Conservation (phyloP, 345 rosid genomes). For the Populus simonii region DNA sequence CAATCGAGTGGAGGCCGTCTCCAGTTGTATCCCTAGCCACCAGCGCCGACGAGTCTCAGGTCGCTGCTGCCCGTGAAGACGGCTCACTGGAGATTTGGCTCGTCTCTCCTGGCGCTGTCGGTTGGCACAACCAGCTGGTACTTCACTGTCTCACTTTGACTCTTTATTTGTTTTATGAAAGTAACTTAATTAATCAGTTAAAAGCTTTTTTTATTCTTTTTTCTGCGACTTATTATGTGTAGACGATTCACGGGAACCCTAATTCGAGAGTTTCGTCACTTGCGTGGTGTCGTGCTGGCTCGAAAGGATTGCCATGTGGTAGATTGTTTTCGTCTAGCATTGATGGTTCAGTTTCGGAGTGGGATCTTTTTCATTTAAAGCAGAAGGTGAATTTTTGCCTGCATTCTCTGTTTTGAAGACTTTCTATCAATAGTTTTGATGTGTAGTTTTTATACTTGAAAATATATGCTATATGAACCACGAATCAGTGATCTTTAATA, state of each 20-base stretch:
- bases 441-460: neutral
- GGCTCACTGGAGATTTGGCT: constrained; percentile 98
- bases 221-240: neutral
- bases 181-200: neutral
- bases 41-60: constrained; percentile 65
- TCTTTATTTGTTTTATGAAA: neutral
- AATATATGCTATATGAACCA: neutral
- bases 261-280: constrained; percentile 75
- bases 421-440: neutral
- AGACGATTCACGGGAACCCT: constrained; percentile 86
- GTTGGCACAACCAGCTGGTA: constrained; percentile 99
- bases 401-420: neutral
- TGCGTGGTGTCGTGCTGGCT: constrained; percentile 65
- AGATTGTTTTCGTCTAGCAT: constrained; percentile 78
- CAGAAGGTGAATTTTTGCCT: constrained; percentile 59
- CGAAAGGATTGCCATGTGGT: constrained; percentile 56
- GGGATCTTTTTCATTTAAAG: constrained; percentile 81
- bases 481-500: neutral
- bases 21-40: constrained; percentile 85
- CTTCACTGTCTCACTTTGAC: neutral
- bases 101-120: constrained; percentile 85
- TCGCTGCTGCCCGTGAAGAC: constrained; percentile 89
- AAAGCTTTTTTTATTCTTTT: neutral
- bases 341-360: constrained; percentile 80
- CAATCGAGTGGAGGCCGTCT: constrained; percentile 86